Evolutionary conservation across 1,139 yeast species (phyloP), one percentile per base, ranked within the genome.

Genomic region (Suhomyces ambrosiae): DNA sequence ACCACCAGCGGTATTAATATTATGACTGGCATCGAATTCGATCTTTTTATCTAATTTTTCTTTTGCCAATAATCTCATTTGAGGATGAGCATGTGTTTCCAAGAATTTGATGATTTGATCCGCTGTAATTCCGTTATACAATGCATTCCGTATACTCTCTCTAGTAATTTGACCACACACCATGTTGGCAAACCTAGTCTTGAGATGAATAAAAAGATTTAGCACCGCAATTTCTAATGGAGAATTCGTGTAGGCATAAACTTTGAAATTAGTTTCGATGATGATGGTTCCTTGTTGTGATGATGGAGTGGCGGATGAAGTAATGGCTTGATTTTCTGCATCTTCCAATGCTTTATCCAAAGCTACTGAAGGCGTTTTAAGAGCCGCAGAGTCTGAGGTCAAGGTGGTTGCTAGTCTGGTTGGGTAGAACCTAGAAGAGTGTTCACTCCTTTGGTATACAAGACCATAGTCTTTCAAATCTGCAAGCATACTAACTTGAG

Each of bases 191-290:
- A 90, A 94, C 42, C 98, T 70, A 0, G 95, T 77, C 50, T 80
- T 82, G 42, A 94, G 65, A 53, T 86, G 92, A 11, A 88, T 95
- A 63, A 92, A 92, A 30, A 92, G 61, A 54, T 89, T 87, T 37
- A 94, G 68, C 42, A 94, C 86, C 9, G 98, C 97, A 47, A 92
- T 90, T 61, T 94, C 97, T 42, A 92, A 70, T 2, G 98, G 97
- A 1, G 97, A 89, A 45, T 88, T 86, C 2, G 98, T 90, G 58
- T 92, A 92, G 27, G 98, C 95, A 54, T 92, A 92, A 3, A 94
- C 56, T 53, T 94, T 86, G 69, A 88, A 92, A 61, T 92, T 92
- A 0, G 99, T 92, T 60, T 92, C 99, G 29, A 94, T 73, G 44
- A 92, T 86, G 41, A 92, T 74, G 17, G 94, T 80, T 1, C 96